Base-by-base conservation (phyloP, 2,329 filamentous ascomycete species). In the Fusarium redolens region DNA sequence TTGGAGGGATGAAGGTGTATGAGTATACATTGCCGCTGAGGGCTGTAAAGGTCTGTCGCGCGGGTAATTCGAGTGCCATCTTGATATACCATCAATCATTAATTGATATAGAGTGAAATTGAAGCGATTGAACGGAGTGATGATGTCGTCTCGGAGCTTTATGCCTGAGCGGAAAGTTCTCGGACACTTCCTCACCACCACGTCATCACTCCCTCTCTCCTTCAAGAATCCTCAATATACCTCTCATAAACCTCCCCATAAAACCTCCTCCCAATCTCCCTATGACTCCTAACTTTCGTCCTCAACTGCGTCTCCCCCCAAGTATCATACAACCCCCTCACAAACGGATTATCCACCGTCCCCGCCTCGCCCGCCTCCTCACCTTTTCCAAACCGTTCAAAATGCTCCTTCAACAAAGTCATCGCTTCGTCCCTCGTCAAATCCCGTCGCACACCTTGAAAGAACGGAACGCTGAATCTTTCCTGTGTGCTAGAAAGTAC, bases 261-360 rank as follows among this genome's bases (percentile, higher is more conserved):
- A 65, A 86, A 87, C 71, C 74, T 83, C 64, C 59, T 79, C 7
- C 86, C 87, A 20, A 86, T 85, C 61, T 85, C 82, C 5, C 83
- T 79, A 76, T 88, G 86, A 61, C 86, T 88, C 17, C 86, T 79
- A 15, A 88, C 82, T 77, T 89, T 89, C 4, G 86, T 89, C 61
- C 87, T 79, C 44, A 89, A 74, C 78, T 88, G 86, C 10, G 85
- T 83, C 76, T 88, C 87, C 0, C 87, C 87, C 86, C 87, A 88
- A 1, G 86, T 88, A 57, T 87, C 83, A 65, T 88, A 88, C 43
- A 80, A 82, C 1, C 86, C 86, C 17, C 78, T 81, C 40, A 87
- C 71, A 63, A 89, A 89, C 0, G 85, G 80, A 38, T 86, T 87
- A 66, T 88, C 86, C 48, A 89, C 81, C 13, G 71, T 74, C 9